Evolutionary conservation across 768 basidiomycete genomes (phyloP), one percentile per base, ranked within the genome.

Genomic region (Galerina sulciceps): DNA sequence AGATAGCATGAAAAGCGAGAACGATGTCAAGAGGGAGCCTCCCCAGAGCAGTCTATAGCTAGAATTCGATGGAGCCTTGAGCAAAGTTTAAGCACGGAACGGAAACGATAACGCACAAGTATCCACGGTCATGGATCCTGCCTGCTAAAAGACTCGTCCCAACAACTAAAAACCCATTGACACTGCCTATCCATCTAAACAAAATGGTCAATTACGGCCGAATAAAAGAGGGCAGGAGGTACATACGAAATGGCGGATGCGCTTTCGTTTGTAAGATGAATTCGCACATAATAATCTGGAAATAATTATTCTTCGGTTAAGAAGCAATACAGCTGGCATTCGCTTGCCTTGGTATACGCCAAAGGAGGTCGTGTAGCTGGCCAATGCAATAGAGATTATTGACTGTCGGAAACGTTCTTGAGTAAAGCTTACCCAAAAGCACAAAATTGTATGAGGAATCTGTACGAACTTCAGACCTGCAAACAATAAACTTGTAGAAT

Each of bases 1-100:
- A 9, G 59, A 60, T 2, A 60, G 47, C 53, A 46, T 50, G 53
- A 60, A 60, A 8, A 44, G 43, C 15, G 43, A 44, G 10, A 44
- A 44, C 4, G 43, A 15, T 15, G 22, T 20, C 10, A 44, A 22
- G 10, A 44, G n/a, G 2, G 43, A 44, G 4, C 43, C 43, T 15
- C 43, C 43, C 43, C 43, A 44, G 2, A 44, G 43, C 2, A 44
- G 17, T 2, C 17, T 6, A 44, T 44, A 44, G 10, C 43, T 44
- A 10, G 18, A 44, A 4, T 10, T n/a, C n/a, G 43, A 17, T 9
- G 10, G 17, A 5, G 18, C 22, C 10, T 6, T 18, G 22, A 44
- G 17, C 17, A 18, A 10, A 10, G 4, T 20, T n/a, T 4, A 15
- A 18, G 4, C 11, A 44, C 4, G 4, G 43, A 15, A 44, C 17